Percentiles rank a stretch among this genome's conserved stretches.
phyloP scores from a whole-genome alignment of 345 rosid species.

The Citrus trifoliata region DNA sequence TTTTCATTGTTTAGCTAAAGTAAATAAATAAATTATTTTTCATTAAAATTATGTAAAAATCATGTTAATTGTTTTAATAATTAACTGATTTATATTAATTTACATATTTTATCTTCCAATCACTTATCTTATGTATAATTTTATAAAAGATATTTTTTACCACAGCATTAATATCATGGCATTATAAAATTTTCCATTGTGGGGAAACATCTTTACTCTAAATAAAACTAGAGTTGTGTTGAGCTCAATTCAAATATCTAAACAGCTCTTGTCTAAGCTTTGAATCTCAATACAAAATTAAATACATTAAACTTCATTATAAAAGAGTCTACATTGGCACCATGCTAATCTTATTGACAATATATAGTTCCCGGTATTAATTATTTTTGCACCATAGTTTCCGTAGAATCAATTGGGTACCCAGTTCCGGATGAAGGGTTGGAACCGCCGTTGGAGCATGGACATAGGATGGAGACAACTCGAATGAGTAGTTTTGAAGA shows the following conservation, averaged over 20 bases:
- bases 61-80: too few species aligned
- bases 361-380: not conserved
- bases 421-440: not conserved
- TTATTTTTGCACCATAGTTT: not conserved
- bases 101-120: too few species aligned
- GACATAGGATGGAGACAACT: conserved; percentile 14
- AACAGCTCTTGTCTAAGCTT: not conserved
- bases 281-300: not conserved
- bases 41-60: too few species aligned
- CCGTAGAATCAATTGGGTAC: not conserved
- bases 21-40: too few species aligned
- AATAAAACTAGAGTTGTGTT: too few species aligned
- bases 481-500: conserved; percentile 37
- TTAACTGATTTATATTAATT: too few species aligned
- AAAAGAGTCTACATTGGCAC: not conserved
- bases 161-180: too few species aligned
- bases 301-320: not conserved
- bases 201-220: too few species aligned
- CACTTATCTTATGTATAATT: too few species aligned
- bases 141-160: too few species aligned
- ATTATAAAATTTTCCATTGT: too few species aligned
- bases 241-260: not conserved
- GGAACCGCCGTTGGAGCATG: not conserved
- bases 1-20: too few species aligned
- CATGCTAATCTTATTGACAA: not conserved